Evolutionary conservation across 2,329 filamentous ascomycete genomes (phyloP).

Genomic region (Fusarium torulosum): DNA sequence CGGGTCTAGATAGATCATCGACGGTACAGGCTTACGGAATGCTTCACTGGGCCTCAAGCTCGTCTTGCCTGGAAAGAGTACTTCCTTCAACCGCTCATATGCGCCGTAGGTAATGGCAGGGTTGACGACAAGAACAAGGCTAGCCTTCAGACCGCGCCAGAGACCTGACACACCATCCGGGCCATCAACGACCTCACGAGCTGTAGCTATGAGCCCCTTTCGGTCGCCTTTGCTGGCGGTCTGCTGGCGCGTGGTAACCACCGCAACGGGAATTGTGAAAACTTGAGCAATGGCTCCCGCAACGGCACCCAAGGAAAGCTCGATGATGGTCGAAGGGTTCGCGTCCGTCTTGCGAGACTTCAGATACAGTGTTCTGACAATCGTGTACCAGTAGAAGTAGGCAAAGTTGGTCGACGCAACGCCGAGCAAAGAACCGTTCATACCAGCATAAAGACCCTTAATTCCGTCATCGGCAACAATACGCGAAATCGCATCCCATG

Average conservation of each 20-base stretch:
- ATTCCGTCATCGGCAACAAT: slow-evolving; percentile 86
- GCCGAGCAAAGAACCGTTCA: slow-evolving; percentile 86
- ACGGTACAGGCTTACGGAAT: slow-evolving; percentile 75
- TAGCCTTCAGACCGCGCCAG: slow-evolving; percentile 96
- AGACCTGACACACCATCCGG: slow-evolving; percentile 91
- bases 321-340: slow-evolving; percentile 81
- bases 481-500: slow-evolving; percentile 87
- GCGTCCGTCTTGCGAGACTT: slow-evolving; percentile 63
- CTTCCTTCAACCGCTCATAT: slow-evolving; percentile 86
- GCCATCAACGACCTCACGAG: slow-evolving; percentile 86
- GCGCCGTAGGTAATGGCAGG: slow-evolving; percentile 98
- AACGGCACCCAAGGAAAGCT: slow-evolving; percentile 86
- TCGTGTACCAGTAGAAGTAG: slow-evolving; percentile 99
- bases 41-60: slow-evolving; percentile 87
- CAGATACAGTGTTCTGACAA: slow-evolving; percentile 85
- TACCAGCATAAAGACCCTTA: slow-evolving; percentile 87
- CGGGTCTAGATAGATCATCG: background rate
- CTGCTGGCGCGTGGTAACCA: slow-evolving; percentile 95
- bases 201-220: slow-evolving; percentile 89
- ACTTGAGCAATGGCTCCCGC: slow-evolving; percentile 93
- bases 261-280: slow-evolving; percentile 96
- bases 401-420: slow-evolving; percentile 98
- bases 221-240: slow-evolving; percentile 87
- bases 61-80: slow-evolving; percentile 81
- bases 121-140: slow-evolving; percentile 94